A percentile compares a stretch with the other conserved stretches of the same genome.
Evolutionary conservation across 768 basidiomycete genomes (phyloP).

Genomic region (Hericium coralloides): DNA sequence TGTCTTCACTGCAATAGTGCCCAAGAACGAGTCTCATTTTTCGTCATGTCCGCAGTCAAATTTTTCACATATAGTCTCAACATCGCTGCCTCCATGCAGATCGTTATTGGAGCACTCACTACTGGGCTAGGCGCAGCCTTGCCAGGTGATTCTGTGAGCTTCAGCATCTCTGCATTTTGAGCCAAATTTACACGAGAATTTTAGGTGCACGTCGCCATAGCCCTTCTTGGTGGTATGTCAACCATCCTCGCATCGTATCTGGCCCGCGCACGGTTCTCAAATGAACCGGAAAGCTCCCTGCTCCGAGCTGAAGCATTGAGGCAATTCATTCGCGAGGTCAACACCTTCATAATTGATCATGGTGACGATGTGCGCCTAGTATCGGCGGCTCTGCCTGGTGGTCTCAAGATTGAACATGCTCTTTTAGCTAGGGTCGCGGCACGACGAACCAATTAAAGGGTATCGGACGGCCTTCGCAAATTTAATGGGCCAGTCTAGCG

Average conservation of each 20-base stretch:
- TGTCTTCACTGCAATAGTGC: neutral
- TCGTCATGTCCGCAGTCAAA: constrained; percentile 4
- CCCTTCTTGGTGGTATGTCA: constrained; percentile 46
- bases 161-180: neutral
- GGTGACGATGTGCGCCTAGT: constrained; percentile 22
- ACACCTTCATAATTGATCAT: constrained; percentile 49
- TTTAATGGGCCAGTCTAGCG: too few species aligned
- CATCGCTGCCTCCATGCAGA: constrained; percentile 19
- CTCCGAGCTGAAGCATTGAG: constrained; percentile 51
- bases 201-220: constrained; percentile 29
- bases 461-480: too few species aligned
- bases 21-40: neutral
- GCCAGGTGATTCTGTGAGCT: constrained; percentile 11
- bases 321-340: constrained; percentile 54
- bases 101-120: constrained; percentile 20
- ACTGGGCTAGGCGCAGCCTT: constrained; percentile 19
- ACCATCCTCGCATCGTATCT: constrained; percentile 67
- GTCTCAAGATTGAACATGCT: too few species aligned
- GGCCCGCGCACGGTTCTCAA: constrained; percentile 58
- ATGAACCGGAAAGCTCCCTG: constrained; percentile 60
- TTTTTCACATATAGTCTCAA: constrained; percentile 13
- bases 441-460: too few species aligned
- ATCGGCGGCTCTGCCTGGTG: too few species aligned
- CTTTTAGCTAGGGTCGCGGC: too few species aligned
- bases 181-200: neutral